phyloP scores from a whole-genome alignment of 2,329 filamentous ascomycete genomes.

The Colletotrichum acutatum region DNA sequence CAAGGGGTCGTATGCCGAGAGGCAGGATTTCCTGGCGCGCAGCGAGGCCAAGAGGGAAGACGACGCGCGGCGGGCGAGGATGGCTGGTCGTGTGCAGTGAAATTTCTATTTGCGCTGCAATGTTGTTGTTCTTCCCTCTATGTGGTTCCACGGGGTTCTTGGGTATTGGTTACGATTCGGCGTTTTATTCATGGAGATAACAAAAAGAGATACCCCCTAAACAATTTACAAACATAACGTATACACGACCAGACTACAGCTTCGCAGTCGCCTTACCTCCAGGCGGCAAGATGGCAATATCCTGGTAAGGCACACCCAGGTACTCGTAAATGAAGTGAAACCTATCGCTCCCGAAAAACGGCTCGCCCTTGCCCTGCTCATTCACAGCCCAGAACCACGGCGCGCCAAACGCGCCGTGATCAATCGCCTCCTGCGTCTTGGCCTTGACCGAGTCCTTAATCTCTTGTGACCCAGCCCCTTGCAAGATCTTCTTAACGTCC shows the following conservation, averaged over 20 bases:
- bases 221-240: not conserved
- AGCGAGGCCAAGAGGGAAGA: conserved; percentile 72
- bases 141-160: not conserved
- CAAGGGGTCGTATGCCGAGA: conserved; percentile 70
- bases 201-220: conserved; percentile 35
- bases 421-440: conserved; percentile 70
- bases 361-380: conserved; percentile 66
- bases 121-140: not conserved
- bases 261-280: conserved; percentile 10
- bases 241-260: not conserved
- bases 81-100: conserved; percentile 50
- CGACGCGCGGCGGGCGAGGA: conserved; percentile 65
- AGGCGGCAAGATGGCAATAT: conserved; percentile 56
- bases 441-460: conserved; percentile 59
- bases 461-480: conserved; percentile 59
- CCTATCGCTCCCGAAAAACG: conserved; percentile 84
- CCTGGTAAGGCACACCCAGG: conserved; percentile 69
- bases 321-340: conserved; percentile 77
- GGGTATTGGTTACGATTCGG: not conserved
- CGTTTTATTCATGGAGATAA: conserved; percentile 11
- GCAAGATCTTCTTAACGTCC: conserved; percentile 67
- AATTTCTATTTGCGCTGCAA: not conserved
- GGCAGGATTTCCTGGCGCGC: conserved; percentile 73
- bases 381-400: conserved; percentile 80
- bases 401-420: conserved; percentile 77